Evolutionary conservation across 2,329 filamentous ascomycete genomes (phyloP), one percentile per base, ranked within the genome.

Genomic region (Ophiostoma quercus): DNA sequence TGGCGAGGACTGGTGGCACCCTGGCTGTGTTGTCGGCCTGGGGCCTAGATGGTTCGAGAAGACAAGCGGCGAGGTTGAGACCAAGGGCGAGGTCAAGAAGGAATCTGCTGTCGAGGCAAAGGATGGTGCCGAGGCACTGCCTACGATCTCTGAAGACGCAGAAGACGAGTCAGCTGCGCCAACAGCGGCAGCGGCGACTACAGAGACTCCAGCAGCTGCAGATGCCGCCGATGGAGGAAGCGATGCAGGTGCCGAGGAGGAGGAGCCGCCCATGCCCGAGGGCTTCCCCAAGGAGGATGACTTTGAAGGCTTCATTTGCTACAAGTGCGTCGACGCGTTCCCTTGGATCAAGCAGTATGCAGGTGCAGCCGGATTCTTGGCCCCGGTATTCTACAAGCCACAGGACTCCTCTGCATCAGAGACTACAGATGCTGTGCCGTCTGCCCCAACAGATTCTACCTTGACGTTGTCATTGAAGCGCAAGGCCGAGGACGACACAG

Each of bases 1-100:
- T 79, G 94, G 94, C 14, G 94, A 98, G 80, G 94, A 98, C 77
- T 98, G 94, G 94, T 98, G 92, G 85, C 94, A 98, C 80, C 92
- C 94, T 0, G 93, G 95, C 72, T 98, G 94, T 77, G 82, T 98
- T 8, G 87, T 97, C 67, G 94, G 94, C 6, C 81, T 96, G 74
- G 88, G 90, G 0, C 86, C 92, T 12, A 85, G 88, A 71, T 94
- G 91, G 88, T 88, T 84, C 73, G 88, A 90, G 76, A 84, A 80
- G 75, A 62, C n/a, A 63, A 37, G 51, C 66, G 71, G 68, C 22
- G 65, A 16, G 4, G 39, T 11, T 7, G 25, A 5, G 9, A 34
- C 6, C n/a, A 71, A 16, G 4, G 39, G 11, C 6, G 25, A 5
- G 12, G 41, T 3, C 16, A 71, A 14, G 22, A 19, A 6, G 54